Conservation (phyloP, 371 early-diverging fungal species). For the Mortierella sp. region DNA sequence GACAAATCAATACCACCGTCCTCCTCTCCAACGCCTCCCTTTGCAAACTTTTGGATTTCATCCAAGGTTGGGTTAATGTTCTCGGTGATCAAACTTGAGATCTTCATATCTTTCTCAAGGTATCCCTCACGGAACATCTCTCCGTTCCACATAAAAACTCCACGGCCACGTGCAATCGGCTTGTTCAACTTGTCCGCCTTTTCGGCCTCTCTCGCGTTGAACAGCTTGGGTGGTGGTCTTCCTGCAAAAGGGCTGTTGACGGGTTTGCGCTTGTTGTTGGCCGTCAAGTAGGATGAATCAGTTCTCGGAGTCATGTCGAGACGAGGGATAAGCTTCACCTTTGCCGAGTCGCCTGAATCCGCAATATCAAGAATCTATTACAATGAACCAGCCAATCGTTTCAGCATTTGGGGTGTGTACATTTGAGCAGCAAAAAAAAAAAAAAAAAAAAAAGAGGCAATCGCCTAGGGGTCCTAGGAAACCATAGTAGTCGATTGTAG, state of each 20-base stretch:
- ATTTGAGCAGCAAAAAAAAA: not conserved
- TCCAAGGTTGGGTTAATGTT: constrained; percentile 92
- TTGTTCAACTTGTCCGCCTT: constrained; percentile 59
- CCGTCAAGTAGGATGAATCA: constrained; percentile 45
- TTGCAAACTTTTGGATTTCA: constrained; percentile 88
- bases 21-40: constrained; percentile 68
- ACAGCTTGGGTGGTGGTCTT: constrained; percentile 77
- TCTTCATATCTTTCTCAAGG: constrained; percentile 89
- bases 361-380: constrained; percentile 75
- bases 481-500: too few species aligned
- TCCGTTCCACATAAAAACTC: constrained; percentile 79
- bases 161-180: constrained; percentile 60
- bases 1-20: constrained; percentile 60
- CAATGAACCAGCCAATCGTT: not conserved
- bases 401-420: not conserved
- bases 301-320: constrained; percentile 66
- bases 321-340: constrained; percentile 92
- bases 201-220: constrained; percentile 76
- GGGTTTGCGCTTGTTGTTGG: constrained; percentile 63
- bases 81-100: constrained; percentile 74
- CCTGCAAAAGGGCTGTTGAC: constrained; percentile 53
- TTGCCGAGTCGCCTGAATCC: constrained; percentile 82
- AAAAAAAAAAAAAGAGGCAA: too few species aligned
- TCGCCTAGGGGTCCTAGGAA: not conserved
- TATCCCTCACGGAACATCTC: constrained; percentile 92